These are phyloP conservation scores for Endothia cerciana DNA, from an alignment of 2,329 filamentous ascomycete species.

Conservation along the genomic window DNA sequence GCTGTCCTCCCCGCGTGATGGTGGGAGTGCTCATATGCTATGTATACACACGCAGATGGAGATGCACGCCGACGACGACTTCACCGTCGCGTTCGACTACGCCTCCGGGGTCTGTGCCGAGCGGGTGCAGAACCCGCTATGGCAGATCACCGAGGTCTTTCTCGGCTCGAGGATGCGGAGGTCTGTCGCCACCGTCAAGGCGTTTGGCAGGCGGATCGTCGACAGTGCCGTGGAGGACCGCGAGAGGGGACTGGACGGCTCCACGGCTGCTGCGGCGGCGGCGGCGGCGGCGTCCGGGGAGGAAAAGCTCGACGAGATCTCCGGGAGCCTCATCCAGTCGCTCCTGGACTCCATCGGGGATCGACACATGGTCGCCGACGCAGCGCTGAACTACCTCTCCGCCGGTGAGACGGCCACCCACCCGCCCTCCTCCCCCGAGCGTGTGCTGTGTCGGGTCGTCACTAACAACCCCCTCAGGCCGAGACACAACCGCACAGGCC, in stretches of 20 bases:
- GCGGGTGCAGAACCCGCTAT: slow-evolving; percentile 69
- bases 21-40: background rate
- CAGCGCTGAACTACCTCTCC: slow-evolving; percentile 68
- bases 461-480: slow-evolving; percentile 36
- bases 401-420: slow-evolving; percentile 46
- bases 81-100: slow-evolving; percentile 64
- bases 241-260: slow-evolving; percentile 20
- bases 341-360: slow-evolving; percentile 60
- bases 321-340: slow-evolving; percentile 63
- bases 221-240: slow-evolving; percentile 53
- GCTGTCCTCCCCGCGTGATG: background rate
- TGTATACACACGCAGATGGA: slow-evolving; percentile 54
- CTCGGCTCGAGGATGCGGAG: slow-evolving; percentile 51
- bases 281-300: slow-evolving; percentile 27
- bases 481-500: slow-evolving; percentile 68
- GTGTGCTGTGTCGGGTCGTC: background rate
- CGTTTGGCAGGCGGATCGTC: slow-evolving; percentile 62
- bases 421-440: background rate
- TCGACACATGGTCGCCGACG: slow-evolving; percentile 62
- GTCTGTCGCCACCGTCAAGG: slow-evolving; percentile 54
- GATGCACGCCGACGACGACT: slow-evolving; percentile 64
- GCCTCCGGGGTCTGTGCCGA: slow-evolving; percentile 63
- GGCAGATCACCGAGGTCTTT: slow-evolving; percentile 61
- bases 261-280: background rate
- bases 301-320: slow-evolving; percentile 44